These are phyloP conservation scores for Cladophialophora carrionii DNA, from an alignment of 2,329 filamentous ascomycete genomes.

Conservation along the genomic window DNA sequence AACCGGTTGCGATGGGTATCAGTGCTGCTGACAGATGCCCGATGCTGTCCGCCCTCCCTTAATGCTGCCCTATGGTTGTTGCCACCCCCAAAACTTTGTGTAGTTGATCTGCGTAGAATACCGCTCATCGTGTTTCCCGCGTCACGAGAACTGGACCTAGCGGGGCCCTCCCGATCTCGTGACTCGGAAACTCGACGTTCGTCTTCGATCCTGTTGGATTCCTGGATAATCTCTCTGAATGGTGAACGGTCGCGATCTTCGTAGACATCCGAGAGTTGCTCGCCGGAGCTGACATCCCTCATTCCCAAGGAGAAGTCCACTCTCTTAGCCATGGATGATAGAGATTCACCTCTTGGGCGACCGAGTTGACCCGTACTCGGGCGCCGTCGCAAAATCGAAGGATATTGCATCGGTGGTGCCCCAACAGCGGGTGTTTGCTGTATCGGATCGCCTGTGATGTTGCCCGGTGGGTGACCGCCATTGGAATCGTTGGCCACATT, in stretches of 20 bases:
- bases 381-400: conserved; percentile 61
- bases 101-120: conserved; percentile 37
- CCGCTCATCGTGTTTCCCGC: conserved; percentile 37
- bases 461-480: conserved; percentile 48
- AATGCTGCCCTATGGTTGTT: conserved; percentile 26
- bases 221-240: conserved; percentile 43
- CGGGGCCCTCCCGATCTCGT: conserved; percentile 27
- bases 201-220: conserved; percentile 46
- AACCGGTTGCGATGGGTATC: conserved; percentile 63
- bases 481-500: conserved; percentile 47
- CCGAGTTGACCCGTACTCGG: conserved; percentile 44
- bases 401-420: conserved; percentile 41
- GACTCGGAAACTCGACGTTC: conserved; percentile 40
- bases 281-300: conserved; percentile 60
- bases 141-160: conserved; percentile 29
- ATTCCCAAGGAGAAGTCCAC: conserved; percentile 74
- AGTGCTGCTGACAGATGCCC: conserved; percentile 38
- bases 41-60: conserved; percentile 12
- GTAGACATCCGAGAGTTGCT: conserved; percentile 67
- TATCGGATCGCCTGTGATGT: conserved; percentile 39
- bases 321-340: conserved; percentile 62
- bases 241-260: conserved; percentile 56
- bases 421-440: conserved; percentile 21
- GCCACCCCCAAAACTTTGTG: conserved; percentile 39
- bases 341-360: conserved; percentile 61